phyloP scores from a whole-genome alignment of 2,329 filamentous ascomycete genomes.

The Trichoderma hamatum region DNA sequence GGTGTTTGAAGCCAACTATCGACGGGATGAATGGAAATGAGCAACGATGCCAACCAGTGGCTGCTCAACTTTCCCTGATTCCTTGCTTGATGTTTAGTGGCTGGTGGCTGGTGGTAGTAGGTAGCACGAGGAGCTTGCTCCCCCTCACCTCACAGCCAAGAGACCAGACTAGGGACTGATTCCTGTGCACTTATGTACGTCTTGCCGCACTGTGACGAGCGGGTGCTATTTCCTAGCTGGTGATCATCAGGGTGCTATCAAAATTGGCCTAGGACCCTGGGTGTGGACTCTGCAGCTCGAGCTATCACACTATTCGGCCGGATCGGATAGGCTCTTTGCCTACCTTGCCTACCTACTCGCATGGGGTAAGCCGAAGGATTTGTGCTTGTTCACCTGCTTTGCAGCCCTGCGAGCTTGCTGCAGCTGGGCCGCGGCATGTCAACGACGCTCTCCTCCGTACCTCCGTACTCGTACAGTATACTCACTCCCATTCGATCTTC shows the following conservation, averaged over 20 bases:
- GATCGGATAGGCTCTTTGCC: conserved; percentile 21
- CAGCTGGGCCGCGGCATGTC: conserved; percentile 5
- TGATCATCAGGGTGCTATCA: conserved; percentile 25
- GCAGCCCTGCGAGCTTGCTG: background rate
- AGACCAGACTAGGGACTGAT: conserved; percentile 6
- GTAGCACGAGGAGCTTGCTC: background rate
- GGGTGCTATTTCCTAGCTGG: conserved; percentile 26
- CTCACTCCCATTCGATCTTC: background rate
- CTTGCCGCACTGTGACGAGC: conserved; percentile 26
- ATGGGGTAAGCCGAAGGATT: conserved; percentile 24
- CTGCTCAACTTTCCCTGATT: background rate
- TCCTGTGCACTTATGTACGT: background rate
- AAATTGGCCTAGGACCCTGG: conserved; percentile 22
- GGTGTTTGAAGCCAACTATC: conserved; percentile 17
- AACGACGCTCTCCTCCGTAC: background rate
- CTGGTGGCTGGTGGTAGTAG: background rate
- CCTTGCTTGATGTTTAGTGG: conserved; percentile 10
- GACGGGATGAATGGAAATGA: conserved; percentile 14
- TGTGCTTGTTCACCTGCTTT: conserved; percentile 4
- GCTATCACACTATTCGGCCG: conserved; percentile 25
- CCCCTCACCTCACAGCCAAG: conserved; percentile 9
- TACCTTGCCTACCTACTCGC: background rate
- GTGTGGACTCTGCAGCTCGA: conserved; percentile 5
- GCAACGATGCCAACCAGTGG: conserved; percentile 5
- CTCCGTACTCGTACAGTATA: background rate